Evolutionary conservation across 192 early-diverging fungal genomes (phyloP).

Genomic region (Backusella mclennaniae): DNA sequence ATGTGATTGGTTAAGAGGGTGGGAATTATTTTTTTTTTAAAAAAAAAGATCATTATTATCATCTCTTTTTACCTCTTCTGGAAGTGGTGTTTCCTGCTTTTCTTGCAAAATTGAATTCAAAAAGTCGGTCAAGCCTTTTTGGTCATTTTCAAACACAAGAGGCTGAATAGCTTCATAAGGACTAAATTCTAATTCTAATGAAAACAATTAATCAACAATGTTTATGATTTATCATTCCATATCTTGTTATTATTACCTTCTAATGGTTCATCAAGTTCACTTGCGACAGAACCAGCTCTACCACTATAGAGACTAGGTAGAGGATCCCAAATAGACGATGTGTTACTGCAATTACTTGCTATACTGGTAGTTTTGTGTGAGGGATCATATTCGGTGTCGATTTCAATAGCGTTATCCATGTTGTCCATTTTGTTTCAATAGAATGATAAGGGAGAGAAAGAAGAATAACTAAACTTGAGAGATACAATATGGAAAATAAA

Average conservation of each 20-base stretch:
- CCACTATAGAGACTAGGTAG: conserved; percentile 24
- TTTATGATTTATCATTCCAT: not conserved
- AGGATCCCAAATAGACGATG: conserved; percentile 12
- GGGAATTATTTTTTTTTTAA: not conserved
- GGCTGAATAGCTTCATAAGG: conserved; percentile 10
- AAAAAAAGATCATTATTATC: not conserved
- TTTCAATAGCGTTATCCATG: not conserved
- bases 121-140: conserved; percentile 44
- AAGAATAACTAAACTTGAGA: conserved; percentile 7
- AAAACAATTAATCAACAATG: too few relatives aligned
- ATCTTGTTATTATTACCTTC: conserved; percentile 10
- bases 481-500: not conserved
- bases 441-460: not conserved
- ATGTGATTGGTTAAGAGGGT: conserved; percentile 25
- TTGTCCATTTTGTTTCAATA: not conserved
- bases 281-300: conserved; percentile 7
- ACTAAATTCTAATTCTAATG: not conserved
- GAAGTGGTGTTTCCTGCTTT: conserved; percentile 18
- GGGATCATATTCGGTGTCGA: conserved; percentile 14
- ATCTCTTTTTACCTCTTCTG: not conserved
- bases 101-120: conserved; percentile 45
- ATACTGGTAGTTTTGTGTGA: conserved; percentile 12
- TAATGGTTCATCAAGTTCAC: conserved; percentile 17
- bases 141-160: conserved; percentile 30
- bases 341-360: not conserved